These are phyloP conservation scores for Salicornia ramosissima DNA, from an alignment of 148 eudicot species.

Conservation along the genomic window DNA sequence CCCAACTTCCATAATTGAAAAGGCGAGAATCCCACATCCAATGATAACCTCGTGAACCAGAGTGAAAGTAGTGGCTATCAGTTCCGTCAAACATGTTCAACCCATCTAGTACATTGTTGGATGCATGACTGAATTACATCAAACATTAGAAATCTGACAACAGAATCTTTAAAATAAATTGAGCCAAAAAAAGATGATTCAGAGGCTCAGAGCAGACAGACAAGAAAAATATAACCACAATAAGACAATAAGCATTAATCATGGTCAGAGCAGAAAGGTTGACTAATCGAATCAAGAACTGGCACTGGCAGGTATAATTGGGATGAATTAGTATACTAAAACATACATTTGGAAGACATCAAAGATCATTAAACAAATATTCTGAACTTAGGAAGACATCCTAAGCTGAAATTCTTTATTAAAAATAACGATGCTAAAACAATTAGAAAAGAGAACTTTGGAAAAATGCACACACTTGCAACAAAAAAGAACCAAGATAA, in stretches of 20 bases:
- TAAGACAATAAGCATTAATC: not conserved
- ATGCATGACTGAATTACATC: constrained; percentile 67
- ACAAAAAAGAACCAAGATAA: not conserved
- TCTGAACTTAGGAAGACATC: not conserved
- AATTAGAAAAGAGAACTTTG: not conserved
- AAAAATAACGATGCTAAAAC: not conserved
- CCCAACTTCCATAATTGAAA: constrained; percentile 94
- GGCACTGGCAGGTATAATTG: too few relatives aligned
- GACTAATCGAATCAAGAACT: too few relatives aligned
- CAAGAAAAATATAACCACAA: not conserved
- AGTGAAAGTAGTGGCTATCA: constrained; percentile 93
- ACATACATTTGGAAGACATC: too few relatives aligned
- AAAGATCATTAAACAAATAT: not conserved
- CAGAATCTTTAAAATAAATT: too few relatives aligned
- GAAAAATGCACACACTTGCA: not conserved
- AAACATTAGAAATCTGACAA: constrained; percentile 8
- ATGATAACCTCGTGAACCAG: constrained; percentile 91
- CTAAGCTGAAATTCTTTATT: not conserved
- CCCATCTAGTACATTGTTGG: constrained; percentile 86
- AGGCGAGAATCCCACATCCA: constrained; percentile 99
- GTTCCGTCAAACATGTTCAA: constrained; percentile 98
- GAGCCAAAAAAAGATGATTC: not conserved
- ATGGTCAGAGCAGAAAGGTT: too few relatives aligned
- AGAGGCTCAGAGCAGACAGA: not conserved
- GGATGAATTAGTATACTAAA: too few relatives aligned